Evolutionary conservation across 148 eudicot genomes (phyloP), one percentile per base, ranked within the genome.

Genomic region (Camellia lanceoleosa): DNA sequence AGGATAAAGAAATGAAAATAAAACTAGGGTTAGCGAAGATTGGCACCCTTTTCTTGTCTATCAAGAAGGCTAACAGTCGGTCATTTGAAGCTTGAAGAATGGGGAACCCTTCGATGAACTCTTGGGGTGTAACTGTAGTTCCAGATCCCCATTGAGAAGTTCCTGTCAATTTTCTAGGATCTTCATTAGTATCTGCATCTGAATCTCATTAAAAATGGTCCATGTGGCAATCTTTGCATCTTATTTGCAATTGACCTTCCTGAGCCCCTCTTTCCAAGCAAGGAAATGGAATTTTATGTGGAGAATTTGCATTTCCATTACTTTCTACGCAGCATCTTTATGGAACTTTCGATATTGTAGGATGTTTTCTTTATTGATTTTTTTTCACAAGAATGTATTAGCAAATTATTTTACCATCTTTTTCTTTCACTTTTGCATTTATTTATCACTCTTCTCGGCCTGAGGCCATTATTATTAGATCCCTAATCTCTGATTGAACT

Each of bases 321-420:
- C 73, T 67, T 67, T 19, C 47, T 16, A 64, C 12, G 49, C 38
- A 66, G 52, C 62, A 51, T 23, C 20, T 77, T 66, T 30, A 18
- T 16, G 44, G 62, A 77, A 65, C 5, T 41, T 78, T 67, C 61
- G 41, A 15, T 67, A 30, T n/a, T 67, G 52, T 0, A 67, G 73
- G 62, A 54, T 41, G 71, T 49, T 59, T 65, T 47, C n/a, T 64
- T 76, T 20, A 49, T 4, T 76, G 16, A 59, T 62, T 75, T 42
- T 14, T 62, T n/a, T 18, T 20, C 2, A 20, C 44, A 47, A 30
- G 6, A 75, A 30, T 66, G n/a, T 15, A 20, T 44, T 44, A 55
- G 56, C 43, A 52, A 38, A 15, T 74, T 66, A 58, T 43, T 20
- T 23, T 51, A 13, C 3, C 59, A 69, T 30, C 63, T 13, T 55